Percentiles rank a stretch among this genome's conserved stretches.
Conservation (phyloP, 23 red algal species). For the Pyropia haitanensis region DNA sequence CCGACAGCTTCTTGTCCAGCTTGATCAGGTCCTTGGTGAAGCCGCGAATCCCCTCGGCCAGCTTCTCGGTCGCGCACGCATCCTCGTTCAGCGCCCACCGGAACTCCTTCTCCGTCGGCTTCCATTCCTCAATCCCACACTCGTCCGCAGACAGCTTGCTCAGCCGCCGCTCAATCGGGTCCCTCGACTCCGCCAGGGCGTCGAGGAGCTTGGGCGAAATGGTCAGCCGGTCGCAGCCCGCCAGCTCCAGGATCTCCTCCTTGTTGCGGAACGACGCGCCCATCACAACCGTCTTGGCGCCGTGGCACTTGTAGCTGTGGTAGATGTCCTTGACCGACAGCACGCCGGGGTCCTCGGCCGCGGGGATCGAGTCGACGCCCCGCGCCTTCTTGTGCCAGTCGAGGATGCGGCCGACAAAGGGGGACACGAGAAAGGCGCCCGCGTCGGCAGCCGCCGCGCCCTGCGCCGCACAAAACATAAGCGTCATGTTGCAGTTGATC, state of each 20-base stretch:
- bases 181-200: constrained; percentile 27
- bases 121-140: constrained; percentile 35
- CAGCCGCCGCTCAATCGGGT: constrained; percentile 34
- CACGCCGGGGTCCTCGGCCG: constrained; percentile 64
- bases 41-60: constrained; percentile 70
- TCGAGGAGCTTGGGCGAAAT: constrained; percentile 79
- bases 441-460: constrained; percentile 66
- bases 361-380: constrained; percentile 26
- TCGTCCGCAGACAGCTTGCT: constrained; percentile 5
- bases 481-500: constrained; percentile 79
- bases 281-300: constrained; percentile 74
- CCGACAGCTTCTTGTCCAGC: constrained; percentile 36
- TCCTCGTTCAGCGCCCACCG: constrained; percentile 79
- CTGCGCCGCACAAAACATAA: constrained; percentile 57
- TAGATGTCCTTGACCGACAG: constrained; percentile 51
- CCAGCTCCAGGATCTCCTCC: constrained; percentile 74
- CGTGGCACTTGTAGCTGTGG: constrained; percentile 79
- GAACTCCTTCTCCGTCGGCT: constrained; percentile 50
- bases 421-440: constrained; percentile 68
- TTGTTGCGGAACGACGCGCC: constrained; percentile 79
- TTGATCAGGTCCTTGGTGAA: constrained; percentile 65
- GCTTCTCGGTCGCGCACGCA: constrained; percentile 74
- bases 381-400: constrained; percentile 83
- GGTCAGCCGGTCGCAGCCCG: constrained; percentile 87
- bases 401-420: constrained; percentile 77